Base-by-base conservation (phyloP, 106 monocot species). In the Platanthera zijinensis region DNA sequence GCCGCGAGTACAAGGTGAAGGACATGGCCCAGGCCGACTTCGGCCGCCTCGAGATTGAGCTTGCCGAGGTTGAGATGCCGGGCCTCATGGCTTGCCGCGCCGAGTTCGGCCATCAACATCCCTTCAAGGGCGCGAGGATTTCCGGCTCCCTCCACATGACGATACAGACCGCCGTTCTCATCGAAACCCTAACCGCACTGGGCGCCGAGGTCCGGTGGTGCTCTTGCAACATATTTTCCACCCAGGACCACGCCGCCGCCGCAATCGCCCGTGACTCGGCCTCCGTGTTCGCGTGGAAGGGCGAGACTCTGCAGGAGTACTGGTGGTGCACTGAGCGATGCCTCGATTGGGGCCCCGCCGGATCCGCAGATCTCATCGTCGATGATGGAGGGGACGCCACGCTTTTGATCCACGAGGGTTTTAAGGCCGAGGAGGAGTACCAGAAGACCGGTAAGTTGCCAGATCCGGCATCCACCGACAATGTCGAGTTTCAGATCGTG, bases 61-160 rank as follows among this genome's bases (percentile, higher is more conserved):
- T 94, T 63, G 90, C 94, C 63, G 94, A 90, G 88, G 94, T 94
- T n/a, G 94, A 94, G 86, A 94, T 94, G 94, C 94, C 94, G 14
- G 94, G 94, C 5, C 83, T 94, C 72, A 87, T 94, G 83, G 74
- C 94, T 13, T 88, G 88, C 85, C 94, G 90, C 61, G 47, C 78
- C 70, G 90, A 94, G 80, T 94, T 89, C 83, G 94, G 94, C 50
- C 85, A 90, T 72, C 81, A 86, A 21, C 82, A 85, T 80, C 94
- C 94, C 2, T 88, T 94, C 80, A 80, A 81, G 64, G 88, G 90
- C 0, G 94, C 90, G 0, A 68, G 83, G 21, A 94, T 94, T 86
- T 83, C 94, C 48, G 94, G 94, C 3, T 94, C 90, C 75, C 87
- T 90, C 57, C 90, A 90, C 83, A 90, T 90, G 90, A 90, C 90